A percentile compares a stretch with the other conserved stretches of the same genome.
phyloP scores from a whole-genome alignment of 1,284 basidiomycete genomes.

The Pseudozyma hubeiensis region DNA sequence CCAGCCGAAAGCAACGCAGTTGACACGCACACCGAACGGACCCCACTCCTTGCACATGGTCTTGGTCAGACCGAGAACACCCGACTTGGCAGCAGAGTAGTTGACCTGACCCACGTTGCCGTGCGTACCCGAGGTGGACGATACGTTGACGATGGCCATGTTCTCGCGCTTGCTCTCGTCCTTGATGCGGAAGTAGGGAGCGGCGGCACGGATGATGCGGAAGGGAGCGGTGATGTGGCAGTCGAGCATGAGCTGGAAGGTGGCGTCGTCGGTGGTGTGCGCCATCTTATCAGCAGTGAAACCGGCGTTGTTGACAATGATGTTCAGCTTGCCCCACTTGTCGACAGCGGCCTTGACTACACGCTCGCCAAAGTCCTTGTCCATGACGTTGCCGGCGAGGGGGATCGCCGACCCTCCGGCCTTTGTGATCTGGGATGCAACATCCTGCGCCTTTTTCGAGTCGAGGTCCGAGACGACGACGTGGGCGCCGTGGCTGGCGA shows the following conservation, averaged over 20 bases:
- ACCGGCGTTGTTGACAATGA: conserved; percentile 85
- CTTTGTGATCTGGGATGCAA: conserved; percentile 73
- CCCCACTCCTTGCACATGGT: conserved; percentile 91
- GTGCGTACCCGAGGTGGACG: conserved; percentile 56
- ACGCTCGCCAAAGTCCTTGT: conserved; percentile 79
- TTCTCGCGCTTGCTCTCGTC: conserved; percentile 74
- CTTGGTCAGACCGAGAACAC: conserved; percentile 77
- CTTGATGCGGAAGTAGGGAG: conserved; percentile 86
- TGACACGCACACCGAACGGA: conserved; percentile 77
- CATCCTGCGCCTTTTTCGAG: conserved; percentile 53
- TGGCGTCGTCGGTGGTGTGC: conserved; percentile 85
- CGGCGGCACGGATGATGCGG: conserved; percentile 83
- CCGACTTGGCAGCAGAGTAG: conserved; percentile 71
- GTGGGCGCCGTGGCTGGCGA: conserved; percentile 85
- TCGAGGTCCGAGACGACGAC: conserved; percentile 81
- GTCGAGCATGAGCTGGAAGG: conserved; percentile 83
- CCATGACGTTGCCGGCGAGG: conserved; percentile 61
- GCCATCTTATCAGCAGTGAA: conserved; percentile 88
- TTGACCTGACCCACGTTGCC: conserved; percentile 80
- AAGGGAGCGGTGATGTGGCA: conserved; percentile 75
- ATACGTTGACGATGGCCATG: conserved; percentile 69
- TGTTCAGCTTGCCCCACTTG: conserved; percentile 61
- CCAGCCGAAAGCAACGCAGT: conserved; percentile 82
- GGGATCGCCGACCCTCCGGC: conserved; percentile 76
- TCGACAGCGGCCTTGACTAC: conserved; percentile 80